These are phyloP conservation scores for Neofusicoccum parvum DNA, from an alignment of 2,329 filamentous ascomycete genomes.

Conservation along the genomic window DNA sequence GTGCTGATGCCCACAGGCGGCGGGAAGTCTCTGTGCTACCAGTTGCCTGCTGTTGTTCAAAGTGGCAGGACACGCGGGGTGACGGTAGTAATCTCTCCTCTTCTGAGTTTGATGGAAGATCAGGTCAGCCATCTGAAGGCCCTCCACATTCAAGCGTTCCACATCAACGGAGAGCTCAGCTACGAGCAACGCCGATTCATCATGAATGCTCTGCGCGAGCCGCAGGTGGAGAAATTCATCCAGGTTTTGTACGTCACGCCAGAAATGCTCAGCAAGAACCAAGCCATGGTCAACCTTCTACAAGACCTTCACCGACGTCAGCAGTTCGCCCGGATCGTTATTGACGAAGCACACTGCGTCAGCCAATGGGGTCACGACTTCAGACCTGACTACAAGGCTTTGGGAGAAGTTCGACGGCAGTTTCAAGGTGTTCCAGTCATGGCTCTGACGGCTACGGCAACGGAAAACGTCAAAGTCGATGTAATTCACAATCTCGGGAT, in stretches of 20 bases:
- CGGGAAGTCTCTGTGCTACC: constrained; percentile 95
- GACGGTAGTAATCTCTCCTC: constrained; percentile 90
- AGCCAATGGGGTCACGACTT: constrained; percentile 99
- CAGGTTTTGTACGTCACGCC: constrained; percentile 94
- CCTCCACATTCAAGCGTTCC: constrained; percentile 74
- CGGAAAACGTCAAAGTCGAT: constrained; percentile 87
- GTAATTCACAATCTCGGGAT: constrained; percentile 92
- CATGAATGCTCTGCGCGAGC: constrained; percentile 63
- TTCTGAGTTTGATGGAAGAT: constrained; percentile 96
- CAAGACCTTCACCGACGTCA: constrained; percentile 66
- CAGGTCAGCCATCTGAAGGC: constrained; percentile 82
- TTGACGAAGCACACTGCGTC: constrained; percentile 98
- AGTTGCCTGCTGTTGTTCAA: constrained; percentile 82
- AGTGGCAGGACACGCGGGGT: constrained; percentile 82
- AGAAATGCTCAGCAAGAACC: constrained; percentile 90
- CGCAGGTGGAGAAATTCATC: constrained; percentile 72
- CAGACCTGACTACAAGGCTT: constrained; percentile 87
- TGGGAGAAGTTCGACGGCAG: constrained; percentile 71
- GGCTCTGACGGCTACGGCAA: constrained; percentile 93
- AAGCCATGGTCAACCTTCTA: constrained; percentile 66
- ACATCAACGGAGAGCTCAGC: constrained; percentile 78
- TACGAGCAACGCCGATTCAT: constrained; percentile 66
- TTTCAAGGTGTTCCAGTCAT: constrained; percentile 86
- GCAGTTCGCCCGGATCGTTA: constrained; percentile 86
- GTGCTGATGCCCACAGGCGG: constrained; percentile 97